These are phyloP conservation scores for Colletotrichum salicis DNA, from an alignment of 2,329 filamentous ascomycete genomes.

Conservation along the genomic window DNA sequence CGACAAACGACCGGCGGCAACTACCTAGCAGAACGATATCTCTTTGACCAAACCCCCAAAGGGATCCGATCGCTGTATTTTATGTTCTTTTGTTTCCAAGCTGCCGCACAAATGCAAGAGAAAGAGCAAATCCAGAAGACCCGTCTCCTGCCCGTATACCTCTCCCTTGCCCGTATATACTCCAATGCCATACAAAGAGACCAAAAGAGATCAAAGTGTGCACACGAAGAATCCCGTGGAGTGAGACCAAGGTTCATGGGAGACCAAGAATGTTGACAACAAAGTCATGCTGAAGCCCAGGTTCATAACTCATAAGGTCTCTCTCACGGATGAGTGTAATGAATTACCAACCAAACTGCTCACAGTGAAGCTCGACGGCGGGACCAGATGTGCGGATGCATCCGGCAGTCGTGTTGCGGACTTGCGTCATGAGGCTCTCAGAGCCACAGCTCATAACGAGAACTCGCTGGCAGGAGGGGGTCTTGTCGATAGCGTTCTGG, in stretches of 20 bases:
- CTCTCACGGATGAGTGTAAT: background rate
- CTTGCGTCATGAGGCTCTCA: conserved; percentile 51
- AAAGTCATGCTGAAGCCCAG: background rate
- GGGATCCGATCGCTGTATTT: background rate
- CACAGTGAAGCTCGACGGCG: conserved; percentile 59
- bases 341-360: conserved; percentile 57
- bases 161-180: conserved; percentile 20
- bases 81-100: background rate
- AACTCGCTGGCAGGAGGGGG: conserved; percentile 46
- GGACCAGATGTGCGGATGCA: conserved; percentile 54
- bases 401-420: conserved; percentile 53
- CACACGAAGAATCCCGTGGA: conserved; percentile 1
- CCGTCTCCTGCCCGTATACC: no score
- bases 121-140: background rate
- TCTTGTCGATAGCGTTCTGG: conserved; percentile 42
- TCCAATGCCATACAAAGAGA: conserved; percentile 6
- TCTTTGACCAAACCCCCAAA: background rate
- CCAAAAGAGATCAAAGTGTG: conserved; percentile 12
- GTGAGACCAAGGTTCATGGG: background rate
- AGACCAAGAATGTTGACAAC: background rate
- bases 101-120: conserved; percentile 1
- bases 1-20: background rate
- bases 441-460: conserved; percentile 61
- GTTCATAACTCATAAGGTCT: background rate
- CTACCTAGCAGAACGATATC: background rate